Base-by-base conservation (phyloP, 1,139 yeast species). In the Scheffersomyces parashehatae region DNA sequence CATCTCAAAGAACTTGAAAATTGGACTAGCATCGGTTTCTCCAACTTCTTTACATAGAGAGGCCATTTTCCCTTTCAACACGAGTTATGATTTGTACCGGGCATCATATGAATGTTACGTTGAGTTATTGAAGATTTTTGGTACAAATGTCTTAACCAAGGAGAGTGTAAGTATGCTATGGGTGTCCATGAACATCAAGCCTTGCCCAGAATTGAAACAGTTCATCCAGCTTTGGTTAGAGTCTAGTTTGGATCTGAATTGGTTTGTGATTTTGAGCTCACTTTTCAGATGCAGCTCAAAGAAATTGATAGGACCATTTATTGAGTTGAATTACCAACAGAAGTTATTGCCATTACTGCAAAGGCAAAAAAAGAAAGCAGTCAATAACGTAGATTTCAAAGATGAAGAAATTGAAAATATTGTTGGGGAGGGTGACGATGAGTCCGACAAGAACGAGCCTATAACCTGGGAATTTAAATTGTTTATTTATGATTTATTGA, bases 381-480 rank as follows among this genome's bases (percentile, higher is more conserved):
- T 49, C 20, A 54, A 54, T 16, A 53, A 55, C 13, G 60, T 70
- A 28, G 74, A 67, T 31, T 71, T 75, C 46, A 65, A 63, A 37
- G 79, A 73, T 51, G 80, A 75, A 47, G 81, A 74, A 46, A 66
- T 69, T 35, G 77, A 75, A 46, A 70, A 66, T 38, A 74, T 75
- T 39, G 79, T 73, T 1, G 68, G 62, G 3, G 68, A 58, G 41
- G 71, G 53, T 13, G 52, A 49, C 3, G 60, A 54, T 12, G 56
- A 50, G 5, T 57, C 61, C 20, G 77, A 68, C 36, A 76, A 77
- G 43, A 73, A 75, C 50, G 91, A 85, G 50, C 87, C 87, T 2
- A 74, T 85, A 9, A 73, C 78, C 36, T 86, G 91, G 91, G 81
- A 79, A 47, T 85, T 89, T 48, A 77, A 85, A 44, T 66, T 77